Evolutionary conservation across 1,139 yeast genomes (phyloP).

Genomic region (Insectozyma bohioensis): DNA sequence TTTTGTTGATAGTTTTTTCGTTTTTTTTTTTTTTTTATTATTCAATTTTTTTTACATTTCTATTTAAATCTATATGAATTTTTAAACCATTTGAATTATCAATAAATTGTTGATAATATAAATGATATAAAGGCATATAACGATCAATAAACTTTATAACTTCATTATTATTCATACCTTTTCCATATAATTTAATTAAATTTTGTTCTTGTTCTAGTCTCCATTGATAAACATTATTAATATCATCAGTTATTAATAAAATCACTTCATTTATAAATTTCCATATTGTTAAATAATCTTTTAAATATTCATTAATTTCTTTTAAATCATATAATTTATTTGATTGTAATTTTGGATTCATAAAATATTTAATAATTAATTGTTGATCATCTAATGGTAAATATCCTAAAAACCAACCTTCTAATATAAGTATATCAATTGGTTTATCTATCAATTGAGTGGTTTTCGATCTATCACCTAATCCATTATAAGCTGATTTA

Average conservation of each 20-base stretch:
- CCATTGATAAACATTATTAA: constrained; percentile 75
- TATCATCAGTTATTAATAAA: constrained; percentile 53
- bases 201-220: constrained; percentile 81
- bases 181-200: constrained; percentile 52
- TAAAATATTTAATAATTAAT: constrained; percentile 22
- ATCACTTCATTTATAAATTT: constrained; percentile 56
- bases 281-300: constrained; percentile 58
- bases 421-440: constrained; percentile 70
- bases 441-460: constrained; percentile 41
- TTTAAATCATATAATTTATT: constrained; percentile 30
- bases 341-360: constrained; percentile 21
- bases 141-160: constrained; percentile 71
- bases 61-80: constrained; percentile 3
- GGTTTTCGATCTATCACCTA: constrained; percentile 66
- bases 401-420: constrained; percentile 95
- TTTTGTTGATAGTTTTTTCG: constrained; percentile 1
- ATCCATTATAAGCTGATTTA: constrained; percentile 69
- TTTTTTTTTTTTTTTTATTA: no score
- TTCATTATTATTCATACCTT: constrained; percentile 77
- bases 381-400: constrained; percentile 33
- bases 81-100: no score
- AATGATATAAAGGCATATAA: constrained; percentile 81
- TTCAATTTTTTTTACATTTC: constrained; percentile 1
- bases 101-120: constrained; percentile 46
- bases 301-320: constrained; percentile 50